Percentiles rank a stretch among this genome's conserved stretches.
phyloP scores from a whole-genome alignment of 164 flowering plant genomes.

The Stephania yunnanensis region DNA sequence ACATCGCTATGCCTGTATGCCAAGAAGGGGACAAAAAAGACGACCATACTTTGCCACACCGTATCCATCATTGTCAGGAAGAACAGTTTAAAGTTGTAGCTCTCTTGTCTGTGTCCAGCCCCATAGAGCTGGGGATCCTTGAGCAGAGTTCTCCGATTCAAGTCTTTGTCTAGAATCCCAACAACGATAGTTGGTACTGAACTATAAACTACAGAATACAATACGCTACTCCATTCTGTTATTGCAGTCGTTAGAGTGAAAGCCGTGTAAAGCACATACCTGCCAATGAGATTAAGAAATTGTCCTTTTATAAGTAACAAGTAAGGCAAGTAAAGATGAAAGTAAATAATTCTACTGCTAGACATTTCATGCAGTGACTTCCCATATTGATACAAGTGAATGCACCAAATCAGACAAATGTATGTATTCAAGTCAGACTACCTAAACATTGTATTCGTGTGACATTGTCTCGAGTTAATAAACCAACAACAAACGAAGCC shows the following conservation, averaged over 20 bases:
- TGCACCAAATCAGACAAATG: no score
- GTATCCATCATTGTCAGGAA: slow-evolving; percentile 87
- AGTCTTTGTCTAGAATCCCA: slow-evolving; percentile 85
- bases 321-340: background rate
- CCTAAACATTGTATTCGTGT: no score
- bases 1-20: slow-evolving; percentile 60
- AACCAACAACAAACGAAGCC: no score
- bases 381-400: no score
- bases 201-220: slow-evolving; percentile 83
- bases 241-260: slow-evolving; percentile 81
- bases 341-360: no score
- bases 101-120: slow-evolving; percentile 74
- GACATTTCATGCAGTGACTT: no score
- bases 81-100: slow-evolving; percentile 63
- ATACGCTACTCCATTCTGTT: slow-evolving; percentile 86
- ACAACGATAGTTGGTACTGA: slow-evolving; percentile 79
- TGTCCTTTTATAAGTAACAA: background rate
- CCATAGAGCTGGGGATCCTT: slow-evolving; percentile 78
- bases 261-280: slow-evolving; percentile 80
- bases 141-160: slow-evolving; percentile 64
- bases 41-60: slow-evolving; percentile 80
- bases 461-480: no score
- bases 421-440: no score
- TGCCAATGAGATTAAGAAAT: slow-evolving; percentile 14
- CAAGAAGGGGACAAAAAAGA: slow-evolving; percentile 64